Evolutionary conservation across 257 asterid species (phyloP), one percentile per base, ranked within the genome.

Genomic region (Lithospermum erythrorhizon): DNA sequence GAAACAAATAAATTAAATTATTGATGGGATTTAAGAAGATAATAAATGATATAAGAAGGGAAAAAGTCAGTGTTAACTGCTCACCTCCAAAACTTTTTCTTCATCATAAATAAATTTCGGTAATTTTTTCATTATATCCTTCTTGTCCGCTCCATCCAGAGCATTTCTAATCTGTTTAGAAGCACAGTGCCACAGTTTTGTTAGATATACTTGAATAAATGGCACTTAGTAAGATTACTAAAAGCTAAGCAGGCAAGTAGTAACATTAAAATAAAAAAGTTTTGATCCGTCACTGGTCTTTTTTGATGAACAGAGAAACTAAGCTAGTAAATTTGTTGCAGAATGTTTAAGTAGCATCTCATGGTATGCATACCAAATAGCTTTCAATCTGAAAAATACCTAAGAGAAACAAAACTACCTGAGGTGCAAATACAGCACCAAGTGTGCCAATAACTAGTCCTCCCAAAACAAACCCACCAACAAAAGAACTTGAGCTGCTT

Each of bases 71-170:
- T 13, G 17, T 41, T 41, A 54, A 45, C 21, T 52, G 32, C 76
- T 74, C 70, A 85, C 96, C 94, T 90, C 96, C 62, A 90, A 59
- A 66, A 78, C 91, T 57, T 87, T 90, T 65, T 85, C 97, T 72
- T 87, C 96, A 17, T 89, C 95, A 35, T 89, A 84, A 29, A 84
- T 63, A 70, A 90, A 90, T 67, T 90, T 90, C 52, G 97, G 96
- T 75, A 90, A 74, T 70, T 85, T 90, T 63, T 79, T 85, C 95
- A 87, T 81, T 58, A 90, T 73, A 57, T 90, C 94, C 72, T 90
- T 90, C 59, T 72, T 87, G 76, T 90, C 90, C 27, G 93, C 61
- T 57, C 80, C 87, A 61, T 78, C 75, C 65, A 87, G 57, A 65
- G 84, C 83, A 65, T 69, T 79, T 78, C 89, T 85, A 69, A 87